A percentile compares a stretch with the other conserved stretches of the same genome.
Evolutionary conservation across 2,329 filamentous ascomycete genomes (phyloP).

Genomic region (Acephala macrosclerotiorum): DNA sequence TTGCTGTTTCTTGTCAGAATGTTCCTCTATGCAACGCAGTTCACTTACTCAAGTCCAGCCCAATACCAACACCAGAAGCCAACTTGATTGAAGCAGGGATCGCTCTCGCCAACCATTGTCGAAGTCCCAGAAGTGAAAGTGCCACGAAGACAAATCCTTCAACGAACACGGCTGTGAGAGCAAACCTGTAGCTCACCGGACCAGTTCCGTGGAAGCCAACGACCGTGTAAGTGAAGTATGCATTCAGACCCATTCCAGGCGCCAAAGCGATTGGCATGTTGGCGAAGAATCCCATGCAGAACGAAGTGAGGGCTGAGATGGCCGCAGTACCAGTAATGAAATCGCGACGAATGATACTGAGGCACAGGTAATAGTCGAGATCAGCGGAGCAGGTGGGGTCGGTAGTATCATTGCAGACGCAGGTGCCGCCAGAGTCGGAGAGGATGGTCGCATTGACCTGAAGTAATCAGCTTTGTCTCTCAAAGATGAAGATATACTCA

Average conservation of each 20-base stretch:
- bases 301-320: constrained; percentile 78
- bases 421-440: constrained; percentile 55
- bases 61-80: constrained; percentile 87
- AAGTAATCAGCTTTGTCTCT: constrained; percentile 37
- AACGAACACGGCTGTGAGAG: constrained; percentile 86
- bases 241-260: constrained; percentile 83
- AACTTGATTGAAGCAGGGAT: constrained; percentile 88
- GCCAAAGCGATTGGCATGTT: constrained; percentile 77
- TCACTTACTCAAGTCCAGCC: constrained; percentile 70
- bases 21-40: not conserved
- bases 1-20: constrained; percentile 43
- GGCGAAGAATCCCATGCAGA: constrained; percentile 85
- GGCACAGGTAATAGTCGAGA: constrained; percentile 69
- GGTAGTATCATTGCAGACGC: constrained; percentile 38
- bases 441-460: constrained; percentile 71
- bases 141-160: constrained; percentile 87
- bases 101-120: constrained; percentile 86
- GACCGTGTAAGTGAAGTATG: constrained; percentile 81
- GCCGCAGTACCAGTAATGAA: constrained; percentile 86
- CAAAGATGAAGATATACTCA: constrained; percentile 49
- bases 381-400: constrained; percentile 47
- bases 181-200: constrained; percentile 75
- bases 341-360: constrained; percentile 63
- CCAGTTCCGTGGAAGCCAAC: constrained; percentile 81
- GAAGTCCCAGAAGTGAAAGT: constrained; percentile 79